Evolutionary conservation across 2,329 filamentous ascomycete species (phyloP).

Genomic region (Talaromyces verruculosus): DNA sequence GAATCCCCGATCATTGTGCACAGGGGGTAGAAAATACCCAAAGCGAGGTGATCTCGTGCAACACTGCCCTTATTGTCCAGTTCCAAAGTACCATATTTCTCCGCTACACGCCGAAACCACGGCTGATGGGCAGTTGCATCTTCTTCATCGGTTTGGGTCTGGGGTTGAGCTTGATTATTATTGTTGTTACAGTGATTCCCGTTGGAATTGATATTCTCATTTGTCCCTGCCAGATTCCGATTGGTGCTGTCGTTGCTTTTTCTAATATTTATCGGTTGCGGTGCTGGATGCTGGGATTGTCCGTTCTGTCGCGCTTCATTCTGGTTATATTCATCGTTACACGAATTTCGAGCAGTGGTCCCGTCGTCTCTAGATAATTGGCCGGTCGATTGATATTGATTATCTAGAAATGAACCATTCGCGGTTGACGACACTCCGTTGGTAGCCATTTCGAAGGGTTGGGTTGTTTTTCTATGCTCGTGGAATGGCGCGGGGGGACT

Average conservation of each 20-base stretch:
- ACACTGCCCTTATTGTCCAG: conserved; percentile 67
- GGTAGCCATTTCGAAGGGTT: conserved; percentile 1
- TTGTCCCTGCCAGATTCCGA: neutral
- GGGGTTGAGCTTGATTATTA: conserved; percentile 8
- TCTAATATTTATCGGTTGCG: neutral
- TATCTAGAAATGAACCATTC: neutral
- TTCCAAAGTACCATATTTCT: conserved; percentile 63
- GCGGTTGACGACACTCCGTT: neutral
- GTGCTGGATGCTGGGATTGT: neutral
- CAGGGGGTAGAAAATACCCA: conserved; percentile 48
- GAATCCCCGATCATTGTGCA: neutral
- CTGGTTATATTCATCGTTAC: conserved; percentile 18
- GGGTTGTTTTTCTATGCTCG: neutral
- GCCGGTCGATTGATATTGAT: neutral
- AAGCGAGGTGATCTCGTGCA: conserved; percentile 63
- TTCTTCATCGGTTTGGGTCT: conserved; percentile 14
- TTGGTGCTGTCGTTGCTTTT: neutral
- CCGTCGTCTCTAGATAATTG: neutral
- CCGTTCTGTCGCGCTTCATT: conserved; percentile 10
- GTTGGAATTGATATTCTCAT: neutral
- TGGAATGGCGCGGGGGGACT: neutral
- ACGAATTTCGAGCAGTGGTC: conserved; percentile 16
- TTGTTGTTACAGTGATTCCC: neutral
- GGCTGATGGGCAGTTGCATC: conserved; percentile 18
- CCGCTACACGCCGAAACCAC: conserved; percentile 53